Base-by-base conservation (phyloP, 345 rosid genomes). In the Draba incana region DNA sequence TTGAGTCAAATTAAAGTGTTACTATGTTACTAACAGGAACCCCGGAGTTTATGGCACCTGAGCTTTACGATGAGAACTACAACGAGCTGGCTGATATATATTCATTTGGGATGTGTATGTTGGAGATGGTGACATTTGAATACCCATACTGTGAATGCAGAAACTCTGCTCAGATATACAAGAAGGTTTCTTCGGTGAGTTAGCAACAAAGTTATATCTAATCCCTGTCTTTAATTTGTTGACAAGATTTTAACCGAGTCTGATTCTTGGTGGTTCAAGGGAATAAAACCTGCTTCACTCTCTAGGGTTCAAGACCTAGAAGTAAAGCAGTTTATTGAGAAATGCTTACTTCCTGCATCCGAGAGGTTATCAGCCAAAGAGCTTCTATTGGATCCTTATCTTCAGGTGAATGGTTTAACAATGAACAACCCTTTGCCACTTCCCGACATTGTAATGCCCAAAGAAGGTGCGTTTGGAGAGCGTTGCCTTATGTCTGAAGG, bases 1-100 rank as follows among this genome's bases (percentile, higher is more conserved):
- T 20, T 35, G 47, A 48, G 12, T 62, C 58, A 28, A 68, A 53
- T 14, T 77, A 33, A 72, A 42, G 28, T 54, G 5, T 30, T 48
- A 48, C 25, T 53, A 13, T 51, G 28, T 61, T 76, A 62, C 57
- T 43, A 30, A 64, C 64, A 85, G 97, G 89, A 72, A 90, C 93
- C 60, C 97, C 96, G 2, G 97, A 90, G 71, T 90, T 87, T 79
- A 90, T 90, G 97, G 97, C 97, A 67, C 97, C 97, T 0, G 97
- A 90, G 83, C 75, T 90, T 51, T 90, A 90, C 60, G 93, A 90
- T 16, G 94, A 90, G 78, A 80, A 83, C 68, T 90, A 87, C 79
- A 87, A 84, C 38, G 92, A 90, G 59, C 79, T 90, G 64, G 92
- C 86, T 39, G 97, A 90, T 79, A 82, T 90, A 31, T 87, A 86